Evolutionary conservation across 768 basidiomycete genomes (phyloP), one percentile per base, ranked within the genome.

Genomic region (Rossbeevera mucosa): DNA sequence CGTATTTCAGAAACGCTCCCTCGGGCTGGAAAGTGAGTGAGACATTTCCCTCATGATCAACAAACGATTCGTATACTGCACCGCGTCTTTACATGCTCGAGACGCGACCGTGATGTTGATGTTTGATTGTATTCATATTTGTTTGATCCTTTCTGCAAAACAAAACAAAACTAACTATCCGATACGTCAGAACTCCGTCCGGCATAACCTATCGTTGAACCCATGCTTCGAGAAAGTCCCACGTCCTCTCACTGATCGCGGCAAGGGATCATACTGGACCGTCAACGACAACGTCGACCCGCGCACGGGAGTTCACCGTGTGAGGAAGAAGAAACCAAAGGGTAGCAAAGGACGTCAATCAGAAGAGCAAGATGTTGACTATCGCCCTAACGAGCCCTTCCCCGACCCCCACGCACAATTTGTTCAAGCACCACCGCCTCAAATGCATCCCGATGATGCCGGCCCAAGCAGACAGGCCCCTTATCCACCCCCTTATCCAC

Each of bases 141-240:
- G 79, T 81, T 78, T 80, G 71, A 58, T 62, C 64, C 29, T 49
- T 26, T 44, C 55, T 51, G 48, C 62, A 61, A 58, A 65, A 61
- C 64, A 70, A 62, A 60, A 58, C 61, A 63, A 48, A 56, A 63
- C 59, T 69, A 31, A 70, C 45, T 42, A 26, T 25, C 33, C n/a
- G 33, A 36, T 36, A 18, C 33, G n/a, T 36, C 63, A 93, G 91
- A 93, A 93, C 65, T 92, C 91, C 38, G 90, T 93, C 58, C 86
- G 91, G 44, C 91, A 93, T 69, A 93, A 93, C 62, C 79, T 93
- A 22, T 93, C 91, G 6, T 76, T 93, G 55, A 93, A 93, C 59
- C 90, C 91, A 47, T 93, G 89, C 64, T 93, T 93, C 61, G 88
- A 91, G 71, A 93, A 93, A 70, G 87, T 92, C 5, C 85, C 91